Conservation (phyloP, 345 rosid genomes). For the Clausena lansium region DNA sequence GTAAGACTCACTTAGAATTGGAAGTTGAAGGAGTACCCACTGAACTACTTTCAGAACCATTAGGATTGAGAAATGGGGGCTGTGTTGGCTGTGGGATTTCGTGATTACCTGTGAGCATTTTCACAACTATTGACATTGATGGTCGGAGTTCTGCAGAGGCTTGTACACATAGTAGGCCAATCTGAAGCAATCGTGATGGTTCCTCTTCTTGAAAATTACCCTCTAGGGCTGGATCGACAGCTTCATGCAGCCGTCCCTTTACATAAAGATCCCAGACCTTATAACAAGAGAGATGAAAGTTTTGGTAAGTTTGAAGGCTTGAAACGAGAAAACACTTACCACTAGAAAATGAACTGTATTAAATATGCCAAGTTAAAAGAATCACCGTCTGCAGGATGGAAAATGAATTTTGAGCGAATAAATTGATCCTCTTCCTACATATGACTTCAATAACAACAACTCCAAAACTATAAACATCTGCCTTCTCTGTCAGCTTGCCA, state of each 20-base stretch:
- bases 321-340: not conserved
- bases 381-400: constrained; percentile 64
- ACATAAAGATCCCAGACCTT: constrained; percentile 66
- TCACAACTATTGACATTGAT: constrained; percentile 67
- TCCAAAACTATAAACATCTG: constrained; percentile 84
- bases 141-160: constrained; percentile 85
- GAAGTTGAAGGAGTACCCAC: not conserved
- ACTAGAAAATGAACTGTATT: not conserved
- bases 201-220: constrained; percentile 44
- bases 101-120: constrained; percentile 47
- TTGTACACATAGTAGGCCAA: constrained; percentile 81
- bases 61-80: constrained; percentile 68
- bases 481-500: constrained; percentile 81
- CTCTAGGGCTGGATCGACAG: constrained; percentile 54
- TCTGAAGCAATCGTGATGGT: constrained; percentile 50
- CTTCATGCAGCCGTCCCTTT: constrained; percentile 44
- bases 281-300: not conserved
- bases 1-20: constrained; percentile 35
- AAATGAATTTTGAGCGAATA: constrained; percentile 34
- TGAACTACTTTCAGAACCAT: constrained; percentile 29
- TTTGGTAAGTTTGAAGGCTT: not conserved
- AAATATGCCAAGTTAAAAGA: not conserved
- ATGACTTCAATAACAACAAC: constrained; percentile 71
- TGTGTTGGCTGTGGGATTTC: constrained; percentile 65
- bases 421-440: constrained; percentile 53